phyloP scores from a whole-genome alignment of 2,329 filamentous ascomycete species.

The Aspergillus sp. region DNA sequence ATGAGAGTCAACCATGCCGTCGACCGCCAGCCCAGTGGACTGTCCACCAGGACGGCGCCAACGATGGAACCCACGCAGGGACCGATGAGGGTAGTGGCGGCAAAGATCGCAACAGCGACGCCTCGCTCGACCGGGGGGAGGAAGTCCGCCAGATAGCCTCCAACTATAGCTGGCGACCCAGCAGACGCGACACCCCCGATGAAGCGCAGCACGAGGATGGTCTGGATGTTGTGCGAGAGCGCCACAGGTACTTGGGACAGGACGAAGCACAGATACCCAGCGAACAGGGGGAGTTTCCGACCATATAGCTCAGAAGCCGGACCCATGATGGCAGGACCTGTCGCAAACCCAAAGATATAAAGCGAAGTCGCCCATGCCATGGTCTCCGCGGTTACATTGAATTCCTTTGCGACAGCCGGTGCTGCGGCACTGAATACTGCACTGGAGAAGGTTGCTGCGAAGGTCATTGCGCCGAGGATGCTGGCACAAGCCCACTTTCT shows the following conservation, averaged over 20 bases:
- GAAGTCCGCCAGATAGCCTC: conserved; percentile 52
- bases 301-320: conserved; percentile 51
- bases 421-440: conserved; percentile 50
- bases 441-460: conserved; percentile 46
- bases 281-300: conserved; percentile 47
- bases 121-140: conserved; percentile 51
- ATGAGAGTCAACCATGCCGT: conserved; percentile 58
- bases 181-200: conserved; percentile 52
- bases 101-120: conserved; percentile 49
- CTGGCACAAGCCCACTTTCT: background rate
- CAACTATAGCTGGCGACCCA: conserved; percentile 52
- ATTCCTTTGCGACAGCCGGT: conserved; percentile 41
- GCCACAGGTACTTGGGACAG: conserved; percentile 57
- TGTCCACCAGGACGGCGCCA: conserved; percentile 51
- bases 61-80: conserved; percentile 51
- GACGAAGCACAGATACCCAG: conserved; percentile 48
- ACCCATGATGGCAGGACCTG: conserved; percentile 41
- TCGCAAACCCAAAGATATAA: conserved; percentile 43
- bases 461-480: background rate
- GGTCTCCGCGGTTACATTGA: conserved; percentile 48
- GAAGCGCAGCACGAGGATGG: conserved; percentile 55
- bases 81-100: conserved; percentile 49
- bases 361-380: conserved; percentile 50
- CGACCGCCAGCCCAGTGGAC: conserved; percentile 58
- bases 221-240: conserved; percentile 52